Evolutionary conservation across 2,329 filamentous ascomycete genomes (phyloP), one percentile per base, ranked within the genome.

Genomic region (Neonectria punicea): DNA sequence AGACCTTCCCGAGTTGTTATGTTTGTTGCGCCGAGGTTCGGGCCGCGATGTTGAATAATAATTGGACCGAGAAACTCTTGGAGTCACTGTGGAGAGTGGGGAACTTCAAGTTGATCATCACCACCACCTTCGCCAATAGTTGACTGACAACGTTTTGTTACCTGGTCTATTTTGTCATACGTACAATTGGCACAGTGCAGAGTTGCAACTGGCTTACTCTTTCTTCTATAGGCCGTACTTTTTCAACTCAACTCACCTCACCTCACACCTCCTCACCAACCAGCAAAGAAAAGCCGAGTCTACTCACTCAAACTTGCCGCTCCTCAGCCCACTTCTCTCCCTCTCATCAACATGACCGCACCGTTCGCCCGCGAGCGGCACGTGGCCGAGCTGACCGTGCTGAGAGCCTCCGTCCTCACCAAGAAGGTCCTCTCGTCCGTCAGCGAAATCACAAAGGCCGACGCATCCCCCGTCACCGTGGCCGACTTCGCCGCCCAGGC

Each of bases 401-500:
- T 87, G 69, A 80, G 83, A 66, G 87, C 88, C 56, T 83, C 86
- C 4, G 77, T 86, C 16, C 80, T 90, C 41, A 90, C 88, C 18
- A 89, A 89, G 73, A 71, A 68, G 34, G 75, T 80, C 22, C 77
- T 78, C 44, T 73, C 73, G 74, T 79, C 63, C 76, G 89, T 70
- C 79, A 80, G 80, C 61, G 82, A 81, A 22, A 79, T 89, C 57
- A 82, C 85, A 72, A 90, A 90, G 74, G 80, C 80, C 61, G 88
- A 90, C 74, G 79, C 82, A 53, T 85, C 84, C 0, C 88, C 88
- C 25, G 89, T 91, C 55, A 90, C 89, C 1, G 84, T 89, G 41
- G 88, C 87, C 64, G 88, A 90, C 74, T 90, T 90, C 72, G 88
- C 86, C 44, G 85, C 86, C 2, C 88, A 91, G 75, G 87, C 88